phyloP scores from a whole-genome alignment of 345 rosid species.

The Acer saccharum region DNA sequence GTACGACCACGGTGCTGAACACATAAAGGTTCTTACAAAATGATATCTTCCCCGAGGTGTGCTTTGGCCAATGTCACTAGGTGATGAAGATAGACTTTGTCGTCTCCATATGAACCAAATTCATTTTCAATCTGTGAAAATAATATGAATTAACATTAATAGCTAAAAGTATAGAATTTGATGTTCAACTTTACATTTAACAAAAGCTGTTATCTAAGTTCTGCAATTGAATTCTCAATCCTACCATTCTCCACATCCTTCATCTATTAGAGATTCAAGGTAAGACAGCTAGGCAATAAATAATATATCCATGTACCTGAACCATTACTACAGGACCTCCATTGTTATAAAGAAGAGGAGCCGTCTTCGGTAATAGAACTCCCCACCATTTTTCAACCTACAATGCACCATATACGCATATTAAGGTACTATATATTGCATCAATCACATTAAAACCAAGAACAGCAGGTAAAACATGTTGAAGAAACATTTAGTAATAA shows the following conservation, averaged over 20 bases:
- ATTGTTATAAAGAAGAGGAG: conserved; percentile 69
- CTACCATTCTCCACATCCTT: not conserved
- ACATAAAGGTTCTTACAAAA: conserved; percentile 57
- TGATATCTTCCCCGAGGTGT: conserved; percentile 61
- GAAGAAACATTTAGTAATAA: not conserved
- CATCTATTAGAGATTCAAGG: not conserved
- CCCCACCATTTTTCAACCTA: conserved; percentile 95
- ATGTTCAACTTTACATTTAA: not conserved
- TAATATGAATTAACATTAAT: not conserved
- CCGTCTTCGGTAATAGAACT: conserved; percentile 64
- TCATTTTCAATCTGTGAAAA: conserved; percentile 88
- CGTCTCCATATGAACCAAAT: conserved; percentile 93
- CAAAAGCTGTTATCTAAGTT: not conserved
- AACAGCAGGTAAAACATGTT: not conserved
- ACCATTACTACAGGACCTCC: conserved; percentile 95
- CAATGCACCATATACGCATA: conserved; percentile 6
- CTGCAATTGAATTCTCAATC: not conserved
- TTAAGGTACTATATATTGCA: not conserved
- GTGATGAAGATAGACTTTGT: conserved; percentile 76
- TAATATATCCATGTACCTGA: conserved; percentile 52
- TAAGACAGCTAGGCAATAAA: not conserved
- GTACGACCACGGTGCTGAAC: not conserved
- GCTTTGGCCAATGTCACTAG: conserved; percentile 60
- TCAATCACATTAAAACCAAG: not conserved
- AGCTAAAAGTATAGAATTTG: conserved; percentile 17